Evolutionary conservation across 129 eudicot genomes (phyloP).

Genomic region (Flaveria linearis): DNA sequence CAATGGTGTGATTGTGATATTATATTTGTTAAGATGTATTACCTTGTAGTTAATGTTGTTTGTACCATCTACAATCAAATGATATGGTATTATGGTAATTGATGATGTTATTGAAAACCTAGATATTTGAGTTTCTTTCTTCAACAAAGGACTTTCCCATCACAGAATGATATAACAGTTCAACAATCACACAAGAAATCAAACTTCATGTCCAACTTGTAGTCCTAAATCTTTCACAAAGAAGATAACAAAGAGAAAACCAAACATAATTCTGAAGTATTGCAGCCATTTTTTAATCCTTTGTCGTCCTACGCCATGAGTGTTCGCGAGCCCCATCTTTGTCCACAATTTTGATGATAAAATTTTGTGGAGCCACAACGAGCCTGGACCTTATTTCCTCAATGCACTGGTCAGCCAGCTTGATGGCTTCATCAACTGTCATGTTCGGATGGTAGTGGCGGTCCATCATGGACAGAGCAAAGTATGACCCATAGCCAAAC

Average conservation of each 20-base stretch:
- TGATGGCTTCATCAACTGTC: conserved; percentile 87
- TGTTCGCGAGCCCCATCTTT: conserved; percentile 86
- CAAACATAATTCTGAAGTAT: conserved; percentile 16
- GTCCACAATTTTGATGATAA: conserved; percentile 93
- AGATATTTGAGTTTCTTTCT: too few species aligned
- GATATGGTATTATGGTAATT: too few species aligned
- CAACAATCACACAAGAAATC: conserved; percentile 27
- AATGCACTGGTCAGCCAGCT: conserved; percentile 81
- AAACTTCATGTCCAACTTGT: conserved; percentile 23
- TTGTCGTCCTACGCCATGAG: conserved; percentile 78
- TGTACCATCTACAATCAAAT: too few species aligned
- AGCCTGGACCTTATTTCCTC: conserved; percentile 83
- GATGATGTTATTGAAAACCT: too few species aligned
- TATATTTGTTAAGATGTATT: too few species aligned
- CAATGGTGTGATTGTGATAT: too few species aligned
- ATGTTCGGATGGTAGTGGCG: conserved; percentile 80
- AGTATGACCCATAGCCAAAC: conserved; percentile 94
- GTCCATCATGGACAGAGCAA: conserved; percentile 96
- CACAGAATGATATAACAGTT: conserved; percentile 15
- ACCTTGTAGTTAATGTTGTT: too few species aligned
- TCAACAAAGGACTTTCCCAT: conserved; percentile 18
- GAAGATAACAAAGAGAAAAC: conserved; percentile 18
- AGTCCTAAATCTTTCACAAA: conserved; percentile 25
- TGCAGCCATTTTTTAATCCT: conserved; percentile 25
- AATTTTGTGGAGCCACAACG: conserved; percentile 96